A percentile compares a stretch with the other conserved stretches of the same genome.
Conservation (phyloP, 495 filamentous ascomycete species). For the Penicillium alfredii region DNA sequence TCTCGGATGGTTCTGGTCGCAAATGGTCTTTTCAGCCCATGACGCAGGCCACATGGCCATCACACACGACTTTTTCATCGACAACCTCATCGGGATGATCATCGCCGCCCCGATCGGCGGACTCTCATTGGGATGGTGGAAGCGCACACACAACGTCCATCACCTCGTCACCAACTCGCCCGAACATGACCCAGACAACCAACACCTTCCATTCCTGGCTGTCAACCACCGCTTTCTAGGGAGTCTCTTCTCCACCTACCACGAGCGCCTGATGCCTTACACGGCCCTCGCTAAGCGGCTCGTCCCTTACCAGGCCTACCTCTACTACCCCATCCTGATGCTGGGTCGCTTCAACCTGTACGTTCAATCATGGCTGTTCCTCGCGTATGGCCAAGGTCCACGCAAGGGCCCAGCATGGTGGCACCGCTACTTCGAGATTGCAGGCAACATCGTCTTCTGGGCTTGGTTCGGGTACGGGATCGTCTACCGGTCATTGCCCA, state of each 20-base stretch:
- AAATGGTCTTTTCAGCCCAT: conserved; percentile 82
- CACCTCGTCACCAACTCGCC: conserved; percentile 89
- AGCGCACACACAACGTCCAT: conserved; percentile 87
- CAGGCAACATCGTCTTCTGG: conserved; percentile 78
- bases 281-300: conserved; percentile 63
- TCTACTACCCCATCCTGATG: conserved; percentile 70
- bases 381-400: conserved; percentile 64
- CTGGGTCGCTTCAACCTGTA: conserved; percentile 88
- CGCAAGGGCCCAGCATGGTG: conserved; percentile 71
- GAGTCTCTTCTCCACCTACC: conserved; percentile 69
- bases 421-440: conserved; percentile 75
- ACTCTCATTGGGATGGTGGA: conserved; percentile 91
- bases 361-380: conserved; percentile 65
- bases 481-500: conserved; percentile 64
- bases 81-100: conserved; percentile 74
- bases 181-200: conserved; percentile 89
- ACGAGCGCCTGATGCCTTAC: conserved; percentile 72
- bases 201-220: conserved; percentile 87
- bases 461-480: conserved; percentile 79
- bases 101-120: conserved; percentile 81
- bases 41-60: conserved; percentile 93
- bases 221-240: conserved; percentile 72
- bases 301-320: conserved; percentile 64
- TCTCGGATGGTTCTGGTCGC: conserved; percentile 80
- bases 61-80: conserved; percentile 74